These are phyloP conservation scores for Staphylotrichum tortipilum DNA, from an alignment of 495 filamentous ascomycete species.

Conservation along the genomic window DNA sequence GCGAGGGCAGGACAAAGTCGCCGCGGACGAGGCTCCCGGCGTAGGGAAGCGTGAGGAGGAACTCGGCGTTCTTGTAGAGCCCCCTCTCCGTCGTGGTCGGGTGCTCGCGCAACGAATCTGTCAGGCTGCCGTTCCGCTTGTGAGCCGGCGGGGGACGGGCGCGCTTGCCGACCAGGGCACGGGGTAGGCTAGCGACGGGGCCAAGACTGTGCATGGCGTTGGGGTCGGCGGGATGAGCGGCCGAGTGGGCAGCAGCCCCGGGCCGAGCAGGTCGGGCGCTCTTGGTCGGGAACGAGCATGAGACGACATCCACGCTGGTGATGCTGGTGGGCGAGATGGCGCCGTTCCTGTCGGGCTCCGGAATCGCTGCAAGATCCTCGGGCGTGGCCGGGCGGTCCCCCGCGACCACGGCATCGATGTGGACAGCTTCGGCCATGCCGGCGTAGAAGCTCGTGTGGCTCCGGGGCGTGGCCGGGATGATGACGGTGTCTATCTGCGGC, in stretches of 20 bases:
- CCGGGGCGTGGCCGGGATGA: conserved; percentile 12
- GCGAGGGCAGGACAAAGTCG: conserved; percentile 63
- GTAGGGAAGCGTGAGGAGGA: conserved; percentile 57
- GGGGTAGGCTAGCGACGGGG: conserved; percentile 43
- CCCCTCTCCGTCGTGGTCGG: conserved; percentile 40
- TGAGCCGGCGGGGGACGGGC: conserved; percentile 40
- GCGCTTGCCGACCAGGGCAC: conserved; percentile 44
- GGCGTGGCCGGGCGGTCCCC: conserved; percentile 36
- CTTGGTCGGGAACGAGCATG: conserved; percentile 74
- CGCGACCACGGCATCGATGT: conserved; percentile 36
- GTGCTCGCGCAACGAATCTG: conserved; percentile 79
- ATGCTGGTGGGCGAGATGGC: conserved; percentile 44
- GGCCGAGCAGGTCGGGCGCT: conserved; percentile 40
- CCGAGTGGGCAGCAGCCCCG: conserved; percentile 35
- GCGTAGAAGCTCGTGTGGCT: conserved; percentile 37
- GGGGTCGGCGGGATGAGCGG: conserved; percentile 56
- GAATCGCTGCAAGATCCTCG: conserved; percentile 20
- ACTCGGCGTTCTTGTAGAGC: conserved; percentile 43
- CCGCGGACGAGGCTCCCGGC: conserved; percentile 81
- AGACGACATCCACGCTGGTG: conserved; percentile 55
- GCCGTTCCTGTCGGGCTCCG: conserved; percentile 19
- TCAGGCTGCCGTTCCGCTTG: conserved; percentile 52
- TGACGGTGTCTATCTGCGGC: conserved; percentile 36
- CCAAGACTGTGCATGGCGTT: conserved; percentile 38
- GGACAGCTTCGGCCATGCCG: conserved; percentile 41